Percentiles rank a stretch among this genome's conserved stretches.
Evolutionary conservation across 2,329 filamentous ascomycete genomes (phyloP).

Genomic region (Calonectria montana): DNA sequence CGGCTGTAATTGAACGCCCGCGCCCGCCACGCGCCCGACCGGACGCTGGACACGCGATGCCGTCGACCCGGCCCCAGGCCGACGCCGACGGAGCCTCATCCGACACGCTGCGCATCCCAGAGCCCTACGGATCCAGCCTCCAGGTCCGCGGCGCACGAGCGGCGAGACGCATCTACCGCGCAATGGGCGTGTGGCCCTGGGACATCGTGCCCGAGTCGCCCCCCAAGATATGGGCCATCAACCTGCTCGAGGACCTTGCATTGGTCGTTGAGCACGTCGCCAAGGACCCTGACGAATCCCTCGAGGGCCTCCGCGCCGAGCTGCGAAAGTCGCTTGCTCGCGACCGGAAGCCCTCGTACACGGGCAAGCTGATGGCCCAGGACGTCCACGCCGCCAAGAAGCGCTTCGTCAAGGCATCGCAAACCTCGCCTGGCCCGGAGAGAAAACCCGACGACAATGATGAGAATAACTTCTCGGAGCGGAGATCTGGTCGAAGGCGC

Average conservation of each 20-base stretch:
- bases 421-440: conserved; percentile 35
- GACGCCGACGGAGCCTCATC: conserved; percentile 33
- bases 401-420: conserved; percentile 38
- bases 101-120: conserved; percentile 41
- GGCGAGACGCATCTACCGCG: conserved; percentile 40
- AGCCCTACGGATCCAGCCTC: conserved; percentile 39
- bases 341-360: conserved; percentile 44
- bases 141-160: conserved; percentile 42
- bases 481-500: conserved; percentile 36
- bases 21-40: conserved; percentile 10
- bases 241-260: conserved; percentile 43
- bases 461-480: conserved; percentile 29
- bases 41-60: conserved; percentile 33
- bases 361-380: conserved; percentile 44
- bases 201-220: conserved; percentile 44
- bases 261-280: conserved; percentile 44
- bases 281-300: conserved; percentile 36
- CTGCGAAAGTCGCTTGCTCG: conserved; percentile 43
- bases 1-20: conserved; percentile 16
- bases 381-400: conserved; percentile 45
- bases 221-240: conserved; percentile 45
- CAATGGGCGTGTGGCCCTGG: conserved; percentile 44
- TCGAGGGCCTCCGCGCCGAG: conserved; percentile 42
- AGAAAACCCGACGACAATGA: conserved; percentile 31
- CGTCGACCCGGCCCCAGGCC: conserved; percentile 36